Percentiles rank a stretch among this genome's conserved stretches.
These are phyloP conservation scores for Porcisia hertigi DNA, from an alignment of 208 protist species.

Conservation along the genomic window DNA sequence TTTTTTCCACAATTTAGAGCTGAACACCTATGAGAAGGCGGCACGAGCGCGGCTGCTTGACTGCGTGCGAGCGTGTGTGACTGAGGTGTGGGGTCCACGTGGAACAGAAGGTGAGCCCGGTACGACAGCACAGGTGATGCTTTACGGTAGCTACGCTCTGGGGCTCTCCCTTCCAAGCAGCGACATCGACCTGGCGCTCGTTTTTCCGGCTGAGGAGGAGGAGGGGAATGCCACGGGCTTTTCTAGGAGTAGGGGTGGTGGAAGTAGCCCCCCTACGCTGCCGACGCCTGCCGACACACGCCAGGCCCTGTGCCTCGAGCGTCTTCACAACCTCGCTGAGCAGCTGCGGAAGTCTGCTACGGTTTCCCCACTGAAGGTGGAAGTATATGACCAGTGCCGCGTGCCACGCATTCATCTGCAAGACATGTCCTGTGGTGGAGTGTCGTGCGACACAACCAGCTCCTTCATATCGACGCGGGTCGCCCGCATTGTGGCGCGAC, in stretches of 20 bases:
- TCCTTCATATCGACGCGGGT: constrained; percentile 23
- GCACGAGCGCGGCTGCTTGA: constrained; percentile 32
- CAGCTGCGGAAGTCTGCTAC: constrained; percentile 10
- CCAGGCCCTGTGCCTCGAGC: constrained; percentile 26
- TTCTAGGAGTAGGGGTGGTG: not conserved
- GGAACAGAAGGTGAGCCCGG: not conserved
- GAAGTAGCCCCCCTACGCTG: not conserved
- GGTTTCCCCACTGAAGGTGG: constrained; percentile 19
- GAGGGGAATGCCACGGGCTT: not conserved
- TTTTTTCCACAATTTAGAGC: constrained; percentile 38
- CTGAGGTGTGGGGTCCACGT: constrained; percentile 26
- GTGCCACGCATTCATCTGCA: constrained; percentile 51
- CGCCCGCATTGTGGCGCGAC: constrained; percentile 36
- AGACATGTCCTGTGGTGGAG: constrained; percentile 20
- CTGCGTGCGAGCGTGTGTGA: constrained; percentile 24
- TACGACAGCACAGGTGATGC: constrained; percentile 27
- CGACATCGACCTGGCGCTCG: constrained; percentile 52
- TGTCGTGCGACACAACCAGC: constrained; percentile 51
- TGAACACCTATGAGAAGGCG: constrained; percentile 30
- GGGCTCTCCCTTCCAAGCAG: constrained; percentile 58
- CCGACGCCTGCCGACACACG: not conserved
- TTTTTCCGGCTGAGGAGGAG: constrained; percentile 22
- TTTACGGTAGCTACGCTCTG: constrained; percentile 66
- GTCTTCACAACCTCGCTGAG: constrained; percentile 27
- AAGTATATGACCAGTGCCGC: constrained; percentile 52